A percentile compares a stretch with the other conserved stretches of the same genome.
These are phyloP conservation scores for Thraustochytrium sp. DNA, from an alignment of 352 stramenopile species.

Conservation along the genomic window DNA sequence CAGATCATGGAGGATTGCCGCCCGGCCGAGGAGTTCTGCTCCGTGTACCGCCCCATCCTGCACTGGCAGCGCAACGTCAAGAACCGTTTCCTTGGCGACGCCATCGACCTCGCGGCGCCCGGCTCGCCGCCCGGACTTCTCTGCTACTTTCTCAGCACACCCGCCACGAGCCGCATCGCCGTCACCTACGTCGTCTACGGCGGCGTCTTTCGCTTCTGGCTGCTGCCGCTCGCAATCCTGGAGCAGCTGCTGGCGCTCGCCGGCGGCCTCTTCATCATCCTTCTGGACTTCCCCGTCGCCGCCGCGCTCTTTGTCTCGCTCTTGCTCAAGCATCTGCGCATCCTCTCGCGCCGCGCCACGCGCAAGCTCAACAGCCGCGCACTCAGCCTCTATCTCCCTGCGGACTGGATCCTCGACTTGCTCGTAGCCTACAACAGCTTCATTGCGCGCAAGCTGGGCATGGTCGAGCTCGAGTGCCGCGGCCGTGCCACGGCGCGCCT, in stretches of 20 bases:
- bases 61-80: conserved; percentile 2
- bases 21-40: conserved; percentile 25
- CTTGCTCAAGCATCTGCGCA: not conserved
- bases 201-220: not conserved
- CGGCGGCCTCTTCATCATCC: not conserved
- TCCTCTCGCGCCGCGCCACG: not conserved
- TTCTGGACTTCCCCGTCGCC: conserved; percentile 7
- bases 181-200: not conserved
- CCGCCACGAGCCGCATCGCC: not conserved
- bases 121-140: not conserved
- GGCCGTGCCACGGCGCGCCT: not conserved
- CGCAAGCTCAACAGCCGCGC: not conserved
- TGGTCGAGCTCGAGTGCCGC: conserved; percentile 6
- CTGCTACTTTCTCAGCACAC: not conserved
- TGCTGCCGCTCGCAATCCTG: not conserved
- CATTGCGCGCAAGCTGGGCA: not conserved
- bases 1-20: conserved; percentile 1
- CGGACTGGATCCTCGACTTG: not conserved
- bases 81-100: conserved; percentile 8
- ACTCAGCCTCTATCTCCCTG: conserved; percentile 1
- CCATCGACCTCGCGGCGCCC: conserved; percentile 5
- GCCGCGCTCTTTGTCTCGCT: not conserved
- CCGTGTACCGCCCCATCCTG: conserved; percentile 21
- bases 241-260: conserved; percentile 7
- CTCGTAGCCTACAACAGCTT: not conserved